phyloP scores from a whole-genome alignment of 306 rosid genomes.

The Acacia confusa region DNA sequence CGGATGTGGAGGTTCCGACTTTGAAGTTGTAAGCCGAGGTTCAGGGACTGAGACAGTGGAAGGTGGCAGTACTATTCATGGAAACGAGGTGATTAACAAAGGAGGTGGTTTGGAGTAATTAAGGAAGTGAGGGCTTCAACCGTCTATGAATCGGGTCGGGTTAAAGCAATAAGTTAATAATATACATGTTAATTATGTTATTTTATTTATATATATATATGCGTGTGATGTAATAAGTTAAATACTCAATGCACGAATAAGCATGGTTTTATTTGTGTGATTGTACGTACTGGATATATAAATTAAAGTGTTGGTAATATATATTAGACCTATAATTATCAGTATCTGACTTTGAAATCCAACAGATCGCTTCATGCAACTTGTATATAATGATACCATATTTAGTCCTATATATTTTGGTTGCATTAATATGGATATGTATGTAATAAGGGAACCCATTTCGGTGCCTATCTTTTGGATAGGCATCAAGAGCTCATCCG shows the following conservation, averaged over 20 bases:
- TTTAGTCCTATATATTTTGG: no score
- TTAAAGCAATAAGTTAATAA: background rate
- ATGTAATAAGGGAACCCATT: no score
- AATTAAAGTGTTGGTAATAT: background rate
- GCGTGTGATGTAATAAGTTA: background rate
- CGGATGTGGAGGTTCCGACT: background rate
- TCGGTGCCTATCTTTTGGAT: no score
- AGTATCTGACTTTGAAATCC: no score
- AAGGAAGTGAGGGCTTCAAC: slow-evolving; percentile 53
- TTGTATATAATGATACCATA: no score
- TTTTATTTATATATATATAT: no score
- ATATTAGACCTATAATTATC: no score
- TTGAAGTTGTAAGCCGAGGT: background rate
- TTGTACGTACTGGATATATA: background rate
- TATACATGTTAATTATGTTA: background rate
- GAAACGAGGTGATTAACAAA: background rate
- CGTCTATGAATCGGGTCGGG: background rate
- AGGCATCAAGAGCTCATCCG: no score
- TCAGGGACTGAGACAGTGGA: slow-evolving; percentile 43
- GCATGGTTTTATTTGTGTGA: background rate
- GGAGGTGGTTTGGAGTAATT: slow-evolving; percentile 43
- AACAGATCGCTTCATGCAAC: no score
- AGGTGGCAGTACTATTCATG: background rate
- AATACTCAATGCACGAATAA: background rate
- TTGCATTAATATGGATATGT: no score